Percentiles rank a stretch among this genome's conserved stretches.
These are phyloP conservation scores for Rhodofomes roseus DNA, from an alignment of 1,284 basidiomycete species.

Conservation along the genomic window DNA sequence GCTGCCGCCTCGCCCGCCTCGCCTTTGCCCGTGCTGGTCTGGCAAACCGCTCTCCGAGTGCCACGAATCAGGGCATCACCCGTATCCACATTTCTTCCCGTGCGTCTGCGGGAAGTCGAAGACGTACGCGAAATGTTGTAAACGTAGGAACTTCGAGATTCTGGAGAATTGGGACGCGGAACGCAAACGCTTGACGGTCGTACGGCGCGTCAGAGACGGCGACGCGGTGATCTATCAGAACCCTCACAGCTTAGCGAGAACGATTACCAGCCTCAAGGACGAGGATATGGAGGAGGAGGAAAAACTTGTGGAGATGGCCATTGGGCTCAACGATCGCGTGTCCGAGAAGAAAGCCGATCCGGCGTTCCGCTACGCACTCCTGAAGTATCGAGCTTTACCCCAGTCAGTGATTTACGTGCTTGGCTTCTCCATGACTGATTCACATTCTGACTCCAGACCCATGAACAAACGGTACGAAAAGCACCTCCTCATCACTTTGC, in stretches of 20 bases:
- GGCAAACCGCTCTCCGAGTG: constrained; percentile 11
- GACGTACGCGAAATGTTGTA: constrained; percentile 12
- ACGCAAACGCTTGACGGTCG: not conserved
- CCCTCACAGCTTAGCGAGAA: not conserved
- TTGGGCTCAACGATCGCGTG: not conserved
- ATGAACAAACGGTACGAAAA: not conserved
- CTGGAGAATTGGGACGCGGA: constrained; percentile 10
- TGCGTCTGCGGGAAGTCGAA: constrained; percentile 10
- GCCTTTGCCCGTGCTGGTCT: constrained; percentile 15
- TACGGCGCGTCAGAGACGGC: not conserved
- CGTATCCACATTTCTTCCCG: constrained; percentile 10
- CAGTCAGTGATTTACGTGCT: not conserved
- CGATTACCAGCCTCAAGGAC: not conserved
- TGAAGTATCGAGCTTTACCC: not conserved
- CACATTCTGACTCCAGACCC: not conserved
- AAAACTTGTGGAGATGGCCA: not conserved
- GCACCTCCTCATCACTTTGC: not conserved
- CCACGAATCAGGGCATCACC: constrained; percentile 5
- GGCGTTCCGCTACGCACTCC: not conserved
- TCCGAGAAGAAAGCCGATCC: not conserved
- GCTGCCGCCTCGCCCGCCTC: constrained; percentile 3
- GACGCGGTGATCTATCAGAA: not conserved
- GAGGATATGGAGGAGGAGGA: not conserved
- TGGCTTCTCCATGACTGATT: too few relatives aligned
- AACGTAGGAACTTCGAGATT: not conserved